Evolutionary conservation across 306 rosid genomes (phyloP).

Genomic region (Crataegus laevigata): DNA sequence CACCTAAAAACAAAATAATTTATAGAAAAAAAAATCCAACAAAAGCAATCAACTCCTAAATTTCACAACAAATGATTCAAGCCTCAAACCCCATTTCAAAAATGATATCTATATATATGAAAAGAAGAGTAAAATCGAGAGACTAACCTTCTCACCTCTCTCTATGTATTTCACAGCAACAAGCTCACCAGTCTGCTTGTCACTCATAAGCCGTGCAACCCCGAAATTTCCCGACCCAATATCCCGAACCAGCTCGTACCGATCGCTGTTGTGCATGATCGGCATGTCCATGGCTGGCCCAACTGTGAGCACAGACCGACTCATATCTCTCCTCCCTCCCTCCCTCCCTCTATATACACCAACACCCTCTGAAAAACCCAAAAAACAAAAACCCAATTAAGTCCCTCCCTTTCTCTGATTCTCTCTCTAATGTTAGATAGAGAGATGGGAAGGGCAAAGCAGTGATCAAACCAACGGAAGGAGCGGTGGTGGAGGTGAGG

Average conservation of each 20-base stretch:
- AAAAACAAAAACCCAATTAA: constrained; percentile 19
- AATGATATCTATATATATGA: not conserved
- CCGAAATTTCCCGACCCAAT: constrained; percentile 95
- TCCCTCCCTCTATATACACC: constrained; percentile 5
- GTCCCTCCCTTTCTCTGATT: not conserved
- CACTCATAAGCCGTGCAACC: constrained; percentile 90
- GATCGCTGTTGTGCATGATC: constrained; percentile 89
- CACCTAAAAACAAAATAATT: not conserved
- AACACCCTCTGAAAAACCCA: constrained; percentile 10
- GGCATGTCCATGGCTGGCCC: constrained; percentile 85
- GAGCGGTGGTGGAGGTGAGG: constrained; percentile 20
- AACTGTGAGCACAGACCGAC: constrained; percentile 48
- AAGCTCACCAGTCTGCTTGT: constrained; percentile 75
- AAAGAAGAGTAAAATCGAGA: not conserved
- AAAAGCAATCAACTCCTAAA: not conserved
- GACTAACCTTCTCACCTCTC: constrained; percentile 96
- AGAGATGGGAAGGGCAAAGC: not conserved
- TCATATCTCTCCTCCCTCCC: constrained; percentile 19
- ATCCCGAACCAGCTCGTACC: constrained; percentile 81
- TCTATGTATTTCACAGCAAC: constrained; percentile 96
- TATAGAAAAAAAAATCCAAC: not conserved
- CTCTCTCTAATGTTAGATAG: constrained; percentile 1
- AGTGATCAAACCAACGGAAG: constrained; percentile 4
- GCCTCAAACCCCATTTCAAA: not conserved
- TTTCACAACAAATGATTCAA: not conserved